Evolutionary conservation across 1,284 basidiomycete genomes (phyloP), one percentile per base, ranked within the genome.

Genomic region (Agaricales sp.): DNA sequence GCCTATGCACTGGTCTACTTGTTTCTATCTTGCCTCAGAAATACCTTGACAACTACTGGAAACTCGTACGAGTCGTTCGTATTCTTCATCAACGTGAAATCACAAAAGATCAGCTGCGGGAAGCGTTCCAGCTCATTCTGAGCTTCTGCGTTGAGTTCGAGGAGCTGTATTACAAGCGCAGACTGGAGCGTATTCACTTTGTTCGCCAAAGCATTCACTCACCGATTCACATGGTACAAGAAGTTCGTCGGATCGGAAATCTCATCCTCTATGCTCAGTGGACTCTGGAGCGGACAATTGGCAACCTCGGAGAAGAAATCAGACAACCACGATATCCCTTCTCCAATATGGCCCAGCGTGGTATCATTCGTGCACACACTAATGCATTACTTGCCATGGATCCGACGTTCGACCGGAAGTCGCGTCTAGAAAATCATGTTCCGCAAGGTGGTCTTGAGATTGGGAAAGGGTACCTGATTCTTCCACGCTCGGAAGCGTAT

Each of bases 1-100:
- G 63, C 2, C 53, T 66, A 1, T 59, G 59, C 0, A 66, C 64
- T 2, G 63, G 49, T 0, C 54, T 66, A 1, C 54, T 68, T 6
- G 52, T 56, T 23, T 25, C 44, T 14, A 21, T 63, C 19, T 56
- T 68, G 21, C 59, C 61, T 3, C 22, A 48, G 2, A 14, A 41
- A 3, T 61, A 59, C 47, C 63, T 55, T 53, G 16, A 38, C 11
- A 49, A 60, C 44, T 61, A 57, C 50, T 61, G 61, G 55, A 50
- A 58, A 21, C 50, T 66, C 13, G 53, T 63, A 14, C 20, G 14
- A n/a, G 58, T 41, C 6, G 45, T 62, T 6, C 55, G 54, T 3
- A 48, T 59, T 4, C 41, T 64, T 8, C 43, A 53, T 6, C 62
- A 63, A 45, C 48, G 51, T 2, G 6, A 37, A 2, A 61, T 64